Evolutionary conservation across 164 flowering plant genomes (phyloP).

Genomic region (Dillenia suffruticosa): DNA sequence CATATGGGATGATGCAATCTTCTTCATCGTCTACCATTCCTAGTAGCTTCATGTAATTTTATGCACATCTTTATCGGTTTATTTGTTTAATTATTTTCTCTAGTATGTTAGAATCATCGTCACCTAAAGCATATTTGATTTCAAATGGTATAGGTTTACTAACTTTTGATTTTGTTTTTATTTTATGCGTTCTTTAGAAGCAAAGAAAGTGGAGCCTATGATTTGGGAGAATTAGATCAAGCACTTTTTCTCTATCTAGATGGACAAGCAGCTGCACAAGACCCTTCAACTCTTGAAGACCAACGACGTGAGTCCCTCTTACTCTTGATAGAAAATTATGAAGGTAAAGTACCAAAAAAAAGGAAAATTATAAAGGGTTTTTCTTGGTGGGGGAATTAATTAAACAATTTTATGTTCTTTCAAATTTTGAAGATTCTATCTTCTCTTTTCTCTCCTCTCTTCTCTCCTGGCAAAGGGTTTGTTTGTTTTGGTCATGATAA

Average conservation of each 20-base stretch:
- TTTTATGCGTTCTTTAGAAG: slow-evolving; percentile 26
- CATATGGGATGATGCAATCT: slow-evolving; percentile 60
- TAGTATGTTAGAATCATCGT: not conserved
- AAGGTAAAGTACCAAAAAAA: no score
- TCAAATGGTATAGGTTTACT: not conserved
- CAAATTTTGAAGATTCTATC: not conserved
- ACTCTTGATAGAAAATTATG: not conserved
- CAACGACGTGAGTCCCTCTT: slow-evolving; percentile 48
- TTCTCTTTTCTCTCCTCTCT: slow-evolving; percentile 2
- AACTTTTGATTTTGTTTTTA: not conserved
- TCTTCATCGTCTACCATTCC: slow-evolving; percentile 42
- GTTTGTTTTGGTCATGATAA: slow-evolving; percentile 39
- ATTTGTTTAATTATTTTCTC: not conserved
- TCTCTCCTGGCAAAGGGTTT: slow-evolving; percentile 8
- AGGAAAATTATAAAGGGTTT: not conserved
- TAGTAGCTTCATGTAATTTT: slow-evolving; percentile 58
- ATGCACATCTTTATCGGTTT: slow-evolving; percentile 5
- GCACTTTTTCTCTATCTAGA: slow-evolving; percentile 89
- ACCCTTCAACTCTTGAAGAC: slow-evolving; percentile 43
- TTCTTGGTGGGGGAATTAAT: not conserved
- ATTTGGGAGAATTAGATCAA: slow-evolving; percentile 93
- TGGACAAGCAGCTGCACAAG: slow-evolving; percentile 77
- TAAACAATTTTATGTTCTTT: not conserved
- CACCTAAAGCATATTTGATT: not conserved
- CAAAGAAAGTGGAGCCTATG: slow-evolving; percentile 73